Evolutionary conservation across 495 filamentous ascomycete species (phyloP), one percentile per base, ranked within the genome.

Genomic region (Trypethelium eluteriae): DNA sequence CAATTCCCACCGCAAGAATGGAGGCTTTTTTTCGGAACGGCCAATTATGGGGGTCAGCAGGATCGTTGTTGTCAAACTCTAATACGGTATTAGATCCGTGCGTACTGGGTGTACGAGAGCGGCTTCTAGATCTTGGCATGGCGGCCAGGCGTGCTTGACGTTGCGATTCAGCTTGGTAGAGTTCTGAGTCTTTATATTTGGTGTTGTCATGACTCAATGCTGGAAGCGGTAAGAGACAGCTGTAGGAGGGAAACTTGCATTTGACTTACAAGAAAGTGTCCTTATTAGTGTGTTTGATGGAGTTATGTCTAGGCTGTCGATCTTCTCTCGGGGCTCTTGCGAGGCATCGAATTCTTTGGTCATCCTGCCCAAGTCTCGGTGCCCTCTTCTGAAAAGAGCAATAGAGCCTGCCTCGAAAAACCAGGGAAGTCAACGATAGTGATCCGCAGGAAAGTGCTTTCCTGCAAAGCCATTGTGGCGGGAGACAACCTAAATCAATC

Each of bases 1-100:
- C 72, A 75, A 89, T 85, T 63, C 82, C 81, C 0, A 81, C 79
- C 14, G 82, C 62, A 2, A 89, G 71, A 14, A 89, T 80, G 62
- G 78, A 79, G 11, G 78, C 69, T 68, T 91, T 92, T 72, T 80
- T 85, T 53, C 68, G 67, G 80, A 84, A 56, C 38, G 41, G 63
- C 71, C 71, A 76, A 57, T 76, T 74, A 66, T 77, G 74, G 2
- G 75, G 74, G 41, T 75, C 68, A 12, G 32, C 66, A 38, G 68
- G 68, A 67, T 78, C 76, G 32, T 67, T 64, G 63, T 70, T 62
- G 0, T 64, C 70, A 61, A 76, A 78, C 1, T 59, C 53, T 7
- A 59, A 35, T 6, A 59, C 53, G 32, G 53, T 59, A 7, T 59
- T 59, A 32, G 53, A 59, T 0, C 53, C 53, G 9, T 59, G 53